A percentile compares a stretch with the other conserved stretches of the same genome.
Conservation (phyloP, 129 eudicot species). For the Ambrosia artemisiifolia region DNA sequence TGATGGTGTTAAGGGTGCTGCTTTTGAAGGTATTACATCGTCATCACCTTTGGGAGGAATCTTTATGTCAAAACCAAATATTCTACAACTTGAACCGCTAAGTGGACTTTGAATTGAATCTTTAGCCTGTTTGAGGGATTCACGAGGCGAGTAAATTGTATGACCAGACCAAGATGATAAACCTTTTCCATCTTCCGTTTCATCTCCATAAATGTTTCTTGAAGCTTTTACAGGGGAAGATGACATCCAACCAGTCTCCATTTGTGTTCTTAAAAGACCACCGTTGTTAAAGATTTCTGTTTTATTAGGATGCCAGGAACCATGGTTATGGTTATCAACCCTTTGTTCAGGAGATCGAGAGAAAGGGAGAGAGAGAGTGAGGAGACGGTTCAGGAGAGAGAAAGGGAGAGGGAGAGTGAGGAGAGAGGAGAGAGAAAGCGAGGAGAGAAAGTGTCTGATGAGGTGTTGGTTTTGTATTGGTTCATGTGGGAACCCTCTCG, state of each 20-base stretch:
- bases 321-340: conserved; percentile 14
- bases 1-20: conserved; percentile 21
- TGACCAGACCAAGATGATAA: conserved; percentile 48
- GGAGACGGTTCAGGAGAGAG: too few relatives aligned
- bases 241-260: conserved; percentile 41
- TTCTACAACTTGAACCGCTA: conserved; percentile 48
- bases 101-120: conserved; percentile 13
- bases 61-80: conserved; percentile 76
- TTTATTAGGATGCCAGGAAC: conserved; percentile 28
- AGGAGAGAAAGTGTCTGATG: too few relatives aligned
- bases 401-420: too few relatives aligned
- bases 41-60: conserved; percentile 27
- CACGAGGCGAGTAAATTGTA: conserved; percentile 40
- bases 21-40: conserved; percentile 17
- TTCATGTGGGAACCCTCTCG: too few relatives aligned
- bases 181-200: conserved; percentile 56
- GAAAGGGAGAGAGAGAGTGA: too few relatives aligned
- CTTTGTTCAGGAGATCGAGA: too few relatives aligned
- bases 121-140: conserved; percentile 28
- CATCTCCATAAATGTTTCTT: conserved; percentile 36
- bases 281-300: conserved; percentile 25
- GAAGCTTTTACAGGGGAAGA: conserved; percentile 41
- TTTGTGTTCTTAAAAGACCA: conserved; percentile 24
- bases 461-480: too few relatives aligned
- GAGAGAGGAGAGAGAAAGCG: too few relatives aligned